Base-by-base conservation (phyloP, 2,329 filamentous ascomycete species). In the Daldinia eschscholtzii region DNA sequence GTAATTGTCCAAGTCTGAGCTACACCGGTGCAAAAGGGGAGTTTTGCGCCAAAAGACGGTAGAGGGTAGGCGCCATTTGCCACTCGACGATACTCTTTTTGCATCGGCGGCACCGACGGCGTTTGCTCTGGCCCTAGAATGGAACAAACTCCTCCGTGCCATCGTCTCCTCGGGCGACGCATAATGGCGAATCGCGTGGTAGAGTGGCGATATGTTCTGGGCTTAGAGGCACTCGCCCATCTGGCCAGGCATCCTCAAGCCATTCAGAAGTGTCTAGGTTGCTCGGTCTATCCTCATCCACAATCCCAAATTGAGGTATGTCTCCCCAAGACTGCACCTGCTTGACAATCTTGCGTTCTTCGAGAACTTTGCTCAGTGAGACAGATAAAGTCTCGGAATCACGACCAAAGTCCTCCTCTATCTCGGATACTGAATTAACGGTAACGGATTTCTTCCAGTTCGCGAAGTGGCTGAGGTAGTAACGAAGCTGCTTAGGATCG, bases 401-500 rank as follows among this genome's bases (percentile, higher is more conserved):
- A 39, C 80, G 79, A 9, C 79, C 80, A 55, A 87, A 83, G 46
- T 78, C 77, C 2, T 81, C 81, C 20, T 82, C 81, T 10, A 78
- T 78, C 3, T 80, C 70, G 5, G 78, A 80, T 3, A 85, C 79
- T 60, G 82, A 81, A 4, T 75, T 71, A 10, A 87, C 80, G 7
- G 87, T 81, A 9, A 82, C 81, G 33, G 77, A 77, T 55, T 82
- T 83, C 23, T 82, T 82, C 35, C 53, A 67, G 48, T 83, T 80
- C 73, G 83, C 83, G 18, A 81, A 81, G 60, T 83, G 81, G 30
- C 83, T 80, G 48, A 87, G 80, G 63, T 87, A 81, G 66, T 83
- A 78, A 69, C 86, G 80, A n/a, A 88, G 79, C 61, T 85, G 80
- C 10, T 80, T 76, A 0, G 86, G 86, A 4, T 81, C 79, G 6